Evolutionary conservation across 768 basidiomycete genomes (phyloP).

Genomic region (Ramaria rubella): DNA sequence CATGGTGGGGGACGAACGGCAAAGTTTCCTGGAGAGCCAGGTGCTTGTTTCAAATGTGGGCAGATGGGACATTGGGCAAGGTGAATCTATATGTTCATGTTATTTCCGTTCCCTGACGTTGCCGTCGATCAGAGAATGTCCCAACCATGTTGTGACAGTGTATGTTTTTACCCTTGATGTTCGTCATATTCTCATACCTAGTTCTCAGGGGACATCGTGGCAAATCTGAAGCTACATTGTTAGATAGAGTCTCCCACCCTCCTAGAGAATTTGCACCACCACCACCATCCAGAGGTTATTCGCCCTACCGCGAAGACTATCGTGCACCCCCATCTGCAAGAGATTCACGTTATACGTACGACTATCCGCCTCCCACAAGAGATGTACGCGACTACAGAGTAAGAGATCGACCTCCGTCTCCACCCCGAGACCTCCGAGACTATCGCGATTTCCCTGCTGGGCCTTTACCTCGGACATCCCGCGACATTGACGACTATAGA

Average conservation of each 20-base stretch:
- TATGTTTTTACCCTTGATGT: conserved; percentile 30
- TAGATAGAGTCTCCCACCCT: conserved; percentile 45
- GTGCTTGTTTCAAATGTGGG: conserved; percentile 84
- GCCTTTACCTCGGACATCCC: conserved; percentile 39
- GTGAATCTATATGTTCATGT: conserved; percentile 32
- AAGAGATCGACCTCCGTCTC: conserved; percentile 40
- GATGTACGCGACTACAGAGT: conserved; percentile 45
- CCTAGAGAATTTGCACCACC: conserved; percentile 45
- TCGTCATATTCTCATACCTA: not conserved
- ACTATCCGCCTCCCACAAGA: conserved; percentile 33
- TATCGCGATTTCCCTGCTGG: conserved; percentile 54
- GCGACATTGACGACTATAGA: conserved; percentile 69
- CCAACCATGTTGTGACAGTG: conserved; percentile 43
- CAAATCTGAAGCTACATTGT: conserved; percentile 31
- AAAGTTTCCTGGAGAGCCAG: conserved; percentile 78
- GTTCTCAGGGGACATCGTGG: conserved; percentile 24
- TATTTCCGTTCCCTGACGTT: conserved; percentile 4
- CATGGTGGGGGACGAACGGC: conserved; percentile 77
- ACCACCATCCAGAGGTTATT: conserved; percentile 35
- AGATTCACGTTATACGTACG: conserved; percentile 57
- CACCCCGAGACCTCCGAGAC: conserved; percentile 60
- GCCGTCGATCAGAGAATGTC: conserved; percentile 55
- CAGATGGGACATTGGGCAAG: conserved; percentile 87
- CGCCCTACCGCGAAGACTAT: conserved; percentile 51
- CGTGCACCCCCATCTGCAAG: conserved; percentile 35